Conservation (phyloP, 192 early-diverging fungal species). For the Linnemannia elongata region DNA sequence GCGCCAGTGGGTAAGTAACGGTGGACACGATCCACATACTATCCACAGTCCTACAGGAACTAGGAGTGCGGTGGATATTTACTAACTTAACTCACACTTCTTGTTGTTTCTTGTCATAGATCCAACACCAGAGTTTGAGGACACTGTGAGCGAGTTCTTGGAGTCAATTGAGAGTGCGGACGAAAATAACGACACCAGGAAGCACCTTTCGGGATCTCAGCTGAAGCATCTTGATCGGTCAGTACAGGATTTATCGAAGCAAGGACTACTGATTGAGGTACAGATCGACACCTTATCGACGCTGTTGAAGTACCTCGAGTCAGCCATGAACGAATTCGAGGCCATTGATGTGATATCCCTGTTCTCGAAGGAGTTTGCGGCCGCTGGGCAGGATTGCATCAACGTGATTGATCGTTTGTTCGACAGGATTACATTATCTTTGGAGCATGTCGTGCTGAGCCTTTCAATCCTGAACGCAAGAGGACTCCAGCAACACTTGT, state of each 20-base stretch:
- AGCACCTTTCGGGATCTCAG: neutral
- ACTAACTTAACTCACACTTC: too few species aligned
- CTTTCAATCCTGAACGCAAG: conserved; percentile 16
- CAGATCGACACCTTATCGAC: conserved; percentile 20
- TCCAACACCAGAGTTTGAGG: conserved; percentile 6
- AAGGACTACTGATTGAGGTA: conserved; percentile 2
- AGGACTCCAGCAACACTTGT: conserved; percentile 28
- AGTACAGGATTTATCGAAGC: neutral
- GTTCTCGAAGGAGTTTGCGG: neutral
- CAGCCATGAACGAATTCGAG: conserved; percentile 14
- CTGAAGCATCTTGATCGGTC: conserved; percentile 19
- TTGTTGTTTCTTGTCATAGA: neutral
- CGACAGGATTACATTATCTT: neutral
- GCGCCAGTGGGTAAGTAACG: neutral
- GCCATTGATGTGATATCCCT: neutral
- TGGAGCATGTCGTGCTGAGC: conserved; percentile 33
- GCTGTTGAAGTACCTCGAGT: conserved; percentile 25
- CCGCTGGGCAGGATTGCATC: neutral
- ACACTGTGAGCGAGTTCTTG: conserved; percentile 2
- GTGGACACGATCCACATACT: neutral
- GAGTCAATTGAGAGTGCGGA: neutral
- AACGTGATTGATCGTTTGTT: neutral
- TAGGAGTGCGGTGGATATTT: neutral
- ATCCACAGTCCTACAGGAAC: neutral
- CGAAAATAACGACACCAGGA: neutral